Percentiles rank a stretch among this genome's conserved stretches.
These are phyloP conservation scores for Acarospora socialis DNA, from an alignment of 2,329 filamentous ascomycete genomes.

Conservation along the genomic window DNA sequence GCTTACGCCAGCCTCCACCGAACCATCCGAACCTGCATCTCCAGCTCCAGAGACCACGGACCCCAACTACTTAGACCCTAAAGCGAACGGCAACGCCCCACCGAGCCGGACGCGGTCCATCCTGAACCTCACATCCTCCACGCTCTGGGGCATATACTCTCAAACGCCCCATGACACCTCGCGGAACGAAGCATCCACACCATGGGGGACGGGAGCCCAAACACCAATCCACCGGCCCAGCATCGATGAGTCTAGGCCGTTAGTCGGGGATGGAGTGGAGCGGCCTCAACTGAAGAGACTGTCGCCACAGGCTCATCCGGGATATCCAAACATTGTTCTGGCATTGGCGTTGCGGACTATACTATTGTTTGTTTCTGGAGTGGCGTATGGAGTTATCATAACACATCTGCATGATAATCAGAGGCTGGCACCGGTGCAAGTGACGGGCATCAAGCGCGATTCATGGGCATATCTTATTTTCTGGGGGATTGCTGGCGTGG, in stretches of 20 bases:
- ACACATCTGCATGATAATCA: constrained; percentile 62
- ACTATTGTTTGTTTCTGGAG: constrained; percentile 63
- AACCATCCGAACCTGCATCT: constrained; percentile 28
- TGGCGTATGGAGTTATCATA: constrained; percentile 70
- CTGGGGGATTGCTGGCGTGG: constrained; percentile 71
- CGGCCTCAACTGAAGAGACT: constrained; percentile 8
- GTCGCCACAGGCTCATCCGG: constrained; percentile 15
- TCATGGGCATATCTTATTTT: constrained; percentile 56
- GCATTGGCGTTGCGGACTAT: constrained; percentile 43
- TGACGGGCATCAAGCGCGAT: constrained; percentile 40
- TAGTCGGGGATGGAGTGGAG: constrained; percentile 20
- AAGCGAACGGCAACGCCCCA: constrained; percentile 26
- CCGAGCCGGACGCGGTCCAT: constrained; percentile 61
- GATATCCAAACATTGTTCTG: constrained; percentile 31
- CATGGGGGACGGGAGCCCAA: constrained; percentile 65
- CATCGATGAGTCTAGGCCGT: constrained; percentile 27
- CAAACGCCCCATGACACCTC: constrained; percentile 43
- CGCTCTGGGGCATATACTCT: constrained; percentile 82
- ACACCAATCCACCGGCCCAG: constrained; percentile 42
- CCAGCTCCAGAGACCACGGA: constrained; percentile 24
- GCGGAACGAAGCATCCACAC: constrained; percentile 48
- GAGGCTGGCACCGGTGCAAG: constrained; percentile 47
- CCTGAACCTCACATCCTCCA: constrained; percentile 76
- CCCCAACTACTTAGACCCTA: constrained; percentile 22
- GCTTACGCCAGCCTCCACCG: constrained; percentile 34